Base-by-base conservation (phyloP, 2,329 filamentous ascomycete genomes). In the Exophiala xenobiotica region DNA sequence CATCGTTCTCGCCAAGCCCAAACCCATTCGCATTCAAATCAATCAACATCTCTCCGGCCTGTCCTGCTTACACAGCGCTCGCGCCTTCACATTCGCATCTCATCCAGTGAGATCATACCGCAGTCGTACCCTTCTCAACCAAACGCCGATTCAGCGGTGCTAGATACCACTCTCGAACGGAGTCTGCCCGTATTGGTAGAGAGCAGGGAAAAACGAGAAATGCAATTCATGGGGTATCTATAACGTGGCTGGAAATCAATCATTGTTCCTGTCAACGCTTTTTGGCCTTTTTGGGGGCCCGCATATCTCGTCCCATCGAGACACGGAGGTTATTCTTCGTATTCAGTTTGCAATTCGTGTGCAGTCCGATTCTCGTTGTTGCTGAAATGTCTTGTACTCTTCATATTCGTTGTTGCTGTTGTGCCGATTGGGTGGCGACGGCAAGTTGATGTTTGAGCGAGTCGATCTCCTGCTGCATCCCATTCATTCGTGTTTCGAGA, bases 391-490 rank as follows among this genome's bases (percentile, higher is more conserved):
- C 3, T 27, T n/a, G 11, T 39, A 9, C 11, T 31, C 23, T 18
- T 50, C 39, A 51, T 14, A 46, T 37, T 49, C 48, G 39, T 55
- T 46, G 55, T 45, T 50, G 54, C 22, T 49, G 56, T 24, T 35
- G 42, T 14, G 41, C 39, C 18, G 24, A 44, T 45, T 49, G 44
- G 26, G 42, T 38, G 9, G 57, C 58, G 20, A 57, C 57, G 11
- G 68, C 67, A 46, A 74, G 51, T 49, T 74, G 72, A 18, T 68
- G 66, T 48, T 68, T 67, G 18, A 75, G 58, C 5, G 65, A 57
- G 22, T 66, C 67, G 20, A 75, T 70, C 54, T 75, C 73, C 7
- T 68, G 65, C 47, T 69, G 70, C 42, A 75, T 60, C 6, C 62
- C 63, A 29, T 65, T 64, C 39, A 75, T 51, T 53, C 73, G 67